Evolutionary conservation across 139 green algal species (phyloP), one percentile per base, ranked within the genome.

Genomic region (Haematococcus sp.): DNA sequence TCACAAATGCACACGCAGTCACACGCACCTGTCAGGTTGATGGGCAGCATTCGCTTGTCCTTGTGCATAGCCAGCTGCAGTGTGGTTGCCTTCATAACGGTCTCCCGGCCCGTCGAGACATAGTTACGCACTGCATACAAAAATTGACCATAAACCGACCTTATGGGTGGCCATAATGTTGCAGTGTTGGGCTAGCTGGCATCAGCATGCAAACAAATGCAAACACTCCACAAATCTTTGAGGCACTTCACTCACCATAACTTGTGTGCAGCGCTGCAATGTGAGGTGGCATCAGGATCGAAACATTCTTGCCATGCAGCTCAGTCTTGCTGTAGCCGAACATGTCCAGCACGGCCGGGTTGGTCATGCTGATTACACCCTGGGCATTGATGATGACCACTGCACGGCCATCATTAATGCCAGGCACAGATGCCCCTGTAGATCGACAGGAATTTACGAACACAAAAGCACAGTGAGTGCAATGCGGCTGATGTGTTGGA

Each of bases 221-320:
- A n/a, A n/a, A n/a, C n/a, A n/a, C n/a, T n/a, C n/a, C n/a, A n/a
- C n/a, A n/a, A n/a, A n/a, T n/a, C n/a, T n/a, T n/a, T n/a, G n/a
- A n/a, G n/a, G n/a, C 2, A 25, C 81, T 22, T 43, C 76, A 11
- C 16, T 40, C 43, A 17, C 88, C 32, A 66, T 86, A 88, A 33
- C 17, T 30, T 40, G 77, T 63, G 78, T 89, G 84, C 27, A 66
- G 60, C 23, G 52, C 33, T 33, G 58, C 67, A 58, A 80, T 84
- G 22, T 79, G 83, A 0, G 70, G 52, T 7, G 83, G 83, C 83
- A 88, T 82, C 32, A 88, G 40, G 27, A 63, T 65, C 19, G 15
- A 66, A 11, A 88, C 51, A 52, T 84, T 84, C 63, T 69, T 81
- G 63, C 80, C 80, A 66, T 85, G 73, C 51, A 88, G 70, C 68